Conservation (phyloP, 495 filamentous ascomycete genomes). For the Aspergillus mulundensis region DNA sequence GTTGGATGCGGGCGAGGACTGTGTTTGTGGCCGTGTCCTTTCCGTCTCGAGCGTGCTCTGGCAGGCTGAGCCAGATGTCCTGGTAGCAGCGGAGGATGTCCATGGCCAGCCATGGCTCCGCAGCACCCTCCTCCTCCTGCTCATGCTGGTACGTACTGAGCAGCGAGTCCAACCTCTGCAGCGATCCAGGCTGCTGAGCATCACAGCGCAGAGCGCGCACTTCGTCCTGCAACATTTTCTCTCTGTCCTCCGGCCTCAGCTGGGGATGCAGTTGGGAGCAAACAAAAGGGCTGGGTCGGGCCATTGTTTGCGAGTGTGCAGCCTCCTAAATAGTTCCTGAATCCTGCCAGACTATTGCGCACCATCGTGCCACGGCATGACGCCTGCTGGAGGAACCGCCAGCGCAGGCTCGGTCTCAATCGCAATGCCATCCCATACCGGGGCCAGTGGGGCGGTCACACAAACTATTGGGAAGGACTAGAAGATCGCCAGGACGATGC, state of each 20-base stretch:
- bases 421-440: neutral
- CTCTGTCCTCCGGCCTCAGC: neutral
- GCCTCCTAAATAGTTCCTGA: neutral
- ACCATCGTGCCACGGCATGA: neutral
- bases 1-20: neutral
- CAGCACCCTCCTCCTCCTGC: neutral
- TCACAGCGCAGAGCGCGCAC: neutral
- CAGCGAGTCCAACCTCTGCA: neutral
- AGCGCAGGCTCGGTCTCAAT: neutral
- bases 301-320: neutral
- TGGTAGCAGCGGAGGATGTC: conserved; percentile 2
- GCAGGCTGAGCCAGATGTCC: conserved; percentile 2
- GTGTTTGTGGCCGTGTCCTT: neutral
- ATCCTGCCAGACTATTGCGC: neutral
- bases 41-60: neutral
- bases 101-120: neutral
- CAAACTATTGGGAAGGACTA: neutral
- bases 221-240: neutral
- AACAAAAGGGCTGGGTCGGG: neutral
- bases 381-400: neutral
- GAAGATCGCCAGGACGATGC: neutral
- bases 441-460: neutral
- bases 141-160: too few relatives aligned
- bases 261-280: neutral
- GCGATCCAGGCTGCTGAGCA: neutral